Evolutionary conservation across 2,329 filamentous ascomycete genomes (phyloP).

Genomic region (Pseudogymnoascus sp.): DNA sequence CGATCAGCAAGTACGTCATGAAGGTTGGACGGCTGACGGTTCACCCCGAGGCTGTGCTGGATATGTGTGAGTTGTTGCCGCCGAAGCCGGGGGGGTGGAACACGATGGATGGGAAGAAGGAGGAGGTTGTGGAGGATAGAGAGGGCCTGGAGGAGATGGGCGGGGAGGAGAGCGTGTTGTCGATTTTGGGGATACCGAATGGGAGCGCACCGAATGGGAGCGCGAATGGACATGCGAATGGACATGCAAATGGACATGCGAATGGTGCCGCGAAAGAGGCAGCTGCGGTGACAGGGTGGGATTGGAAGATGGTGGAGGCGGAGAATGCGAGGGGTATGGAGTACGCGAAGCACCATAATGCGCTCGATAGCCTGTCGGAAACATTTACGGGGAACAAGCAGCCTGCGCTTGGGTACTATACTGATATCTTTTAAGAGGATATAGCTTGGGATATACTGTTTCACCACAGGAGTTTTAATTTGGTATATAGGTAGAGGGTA

Average conservation of each 20-base stretch:
- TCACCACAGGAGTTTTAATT: neutral
- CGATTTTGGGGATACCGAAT: constrained; percentile 5
- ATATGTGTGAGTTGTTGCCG: constrained; percentile 67
- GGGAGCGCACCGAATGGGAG: constrained; percentile 9
- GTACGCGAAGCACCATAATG: constrained; percentile 47
- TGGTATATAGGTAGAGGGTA: neutral
- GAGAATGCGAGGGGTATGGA: constrained; percentile 48
- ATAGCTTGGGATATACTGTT: neutral
- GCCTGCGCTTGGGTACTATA: constrained; percentile 28
- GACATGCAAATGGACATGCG: constrained; percentile 18
- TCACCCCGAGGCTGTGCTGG: constrained; percentile 68
- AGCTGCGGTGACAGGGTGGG: constrained; percentile 34
- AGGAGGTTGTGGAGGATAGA: constrained; percentile 23
- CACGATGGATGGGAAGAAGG: constrained; percentile 19
- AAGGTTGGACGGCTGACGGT: constrained; percentile 78
- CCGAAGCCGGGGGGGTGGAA: constrained; percentile 60
- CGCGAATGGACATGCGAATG: too few relatives aligned
- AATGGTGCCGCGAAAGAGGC: neutral
- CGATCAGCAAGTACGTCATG: constrained; percentile 73
- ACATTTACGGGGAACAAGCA: constrained; percentile 27
- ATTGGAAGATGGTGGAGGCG: constrained; percentile 51
- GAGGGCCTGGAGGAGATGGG: constrained; percentile 15
- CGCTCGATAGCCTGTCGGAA: constrained; percentile 44
- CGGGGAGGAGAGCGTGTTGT: neutral
- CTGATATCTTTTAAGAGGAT: constrained; percentile 20